These are phyloP conservation scores for Agaricus subrufescens DNA, from an alignment of 768 basidiomycete species.

Conservation along the genomic window DNA sequence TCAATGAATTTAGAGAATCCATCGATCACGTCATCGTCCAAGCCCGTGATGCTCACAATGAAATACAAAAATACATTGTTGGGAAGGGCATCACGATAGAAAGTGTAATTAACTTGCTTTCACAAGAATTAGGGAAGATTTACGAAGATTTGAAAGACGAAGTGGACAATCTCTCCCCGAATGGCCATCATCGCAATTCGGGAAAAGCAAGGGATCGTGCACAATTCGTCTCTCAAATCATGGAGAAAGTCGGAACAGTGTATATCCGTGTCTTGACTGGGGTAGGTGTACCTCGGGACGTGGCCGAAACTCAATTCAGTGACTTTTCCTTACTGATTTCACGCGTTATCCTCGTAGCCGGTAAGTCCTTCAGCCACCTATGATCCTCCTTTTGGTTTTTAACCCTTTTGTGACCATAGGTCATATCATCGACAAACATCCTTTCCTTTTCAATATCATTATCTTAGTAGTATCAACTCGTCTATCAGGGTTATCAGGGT, in stretches of 20 bases:
- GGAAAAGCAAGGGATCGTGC: neutral
- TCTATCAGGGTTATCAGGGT: neutral
- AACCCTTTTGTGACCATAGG: constrained; percentile 16
- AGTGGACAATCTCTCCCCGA: constrained; percentile 9
- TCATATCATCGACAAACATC: constrained; percentile 32
- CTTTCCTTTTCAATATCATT: constrained; percentile 19
- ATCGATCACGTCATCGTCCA: neutral
- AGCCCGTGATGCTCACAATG: neutral
- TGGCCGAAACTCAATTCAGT: constrained; percentile 1
- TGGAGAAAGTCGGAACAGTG: neutral
- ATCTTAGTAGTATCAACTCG: constrained; percentile 16
- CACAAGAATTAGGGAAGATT: neutral
- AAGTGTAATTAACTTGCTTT: neutral
- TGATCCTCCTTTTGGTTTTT: neutral
- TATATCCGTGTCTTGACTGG: constrained; percentile 1
- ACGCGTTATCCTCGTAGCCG: constrained; percentile 6
- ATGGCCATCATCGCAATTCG: constrained; percentile 9
- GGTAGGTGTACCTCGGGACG: constrained; percentile 1
- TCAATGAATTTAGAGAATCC: neutral
- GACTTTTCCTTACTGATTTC: neutral
- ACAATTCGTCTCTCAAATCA: neutral
- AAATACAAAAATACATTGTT: neutral
- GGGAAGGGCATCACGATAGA: neutral
- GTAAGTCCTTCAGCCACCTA: neutral
- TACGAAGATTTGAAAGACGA: constrained; percentile 2